phyloP scores from a whole-genome alignment of 331 rosid genomes.

The Stylosanthes scabra region DNA sequence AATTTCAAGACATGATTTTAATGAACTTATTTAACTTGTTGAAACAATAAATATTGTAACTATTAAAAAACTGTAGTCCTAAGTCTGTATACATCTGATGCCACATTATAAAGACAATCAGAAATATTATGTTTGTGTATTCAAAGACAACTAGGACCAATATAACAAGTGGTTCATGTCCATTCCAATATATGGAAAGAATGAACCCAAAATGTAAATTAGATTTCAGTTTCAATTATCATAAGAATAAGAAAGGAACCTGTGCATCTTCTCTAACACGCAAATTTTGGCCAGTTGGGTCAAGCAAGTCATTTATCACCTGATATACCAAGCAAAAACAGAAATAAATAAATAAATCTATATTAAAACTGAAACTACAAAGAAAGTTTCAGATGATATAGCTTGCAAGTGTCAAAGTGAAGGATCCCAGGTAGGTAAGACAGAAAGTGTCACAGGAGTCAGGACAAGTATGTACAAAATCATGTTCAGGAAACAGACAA shows the following conservation, averaged over 20 bases:
- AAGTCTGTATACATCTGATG: conserved; percentile 1
- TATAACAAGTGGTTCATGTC: conserved; percentile 4
- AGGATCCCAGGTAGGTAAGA: neutral
- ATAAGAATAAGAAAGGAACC: conserved; percentile 55
- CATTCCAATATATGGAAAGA: neutral
- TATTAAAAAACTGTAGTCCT: neutral
- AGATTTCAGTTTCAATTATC: conserved; percentile 12
- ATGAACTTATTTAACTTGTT: neutral
- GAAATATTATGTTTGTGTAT: conserved; percentile 2
- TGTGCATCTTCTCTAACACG: conserved; percentile 99
- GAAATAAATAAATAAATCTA: conserved; percentile 1
- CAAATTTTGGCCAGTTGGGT: conserved; percentile 98
- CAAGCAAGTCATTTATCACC: conserved; percentile 99
- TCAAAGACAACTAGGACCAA: conserved; percentile 15
- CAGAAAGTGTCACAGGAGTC: neutral
- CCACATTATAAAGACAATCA: conserved; percentile 27
- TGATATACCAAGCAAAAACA: conserved; percentile 49
- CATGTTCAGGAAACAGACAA: conserved; percentile 34
- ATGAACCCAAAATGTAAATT: conserved; percentile 16
- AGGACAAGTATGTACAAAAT: neutral
- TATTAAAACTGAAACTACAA: conserved; percentile 17
- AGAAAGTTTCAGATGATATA: neutral
- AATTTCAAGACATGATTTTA: neutral
- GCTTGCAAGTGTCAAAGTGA: conserved; percentile 7
- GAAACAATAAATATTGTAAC: conserved; percentile 1